A percentile compares a stretch with the other conserved stretches of the same genome.
These are phyloP conservation scores for Lippia alba DNA, from an alignment of 305 asterid species.

Conservation along the genomic window DNA sequence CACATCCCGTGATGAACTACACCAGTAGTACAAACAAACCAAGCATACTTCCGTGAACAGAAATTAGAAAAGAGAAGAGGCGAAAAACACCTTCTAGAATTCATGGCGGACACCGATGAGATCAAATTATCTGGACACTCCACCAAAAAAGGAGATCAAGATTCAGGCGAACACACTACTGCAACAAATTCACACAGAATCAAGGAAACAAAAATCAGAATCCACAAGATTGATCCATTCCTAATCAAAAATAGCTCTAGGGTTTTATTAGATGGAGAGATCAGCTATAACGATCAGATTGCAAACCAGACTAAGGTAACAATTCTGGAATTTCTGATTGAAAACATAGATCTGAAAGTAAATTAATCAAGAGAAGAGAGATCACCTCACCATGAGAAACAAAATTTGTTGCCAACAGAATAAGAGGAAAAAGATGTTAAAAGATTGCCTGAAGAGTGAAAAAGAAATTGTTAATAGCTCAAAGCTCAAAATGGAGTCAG, in stretches of 20 bases:
- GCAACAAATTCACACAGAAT: conserved; percentile 20
- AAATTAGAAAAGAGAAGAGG: neutral
- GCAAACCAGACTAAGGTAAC: neutral
- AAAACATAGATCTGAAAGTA: conserved; percentile 30
- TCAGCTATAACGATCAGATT: conserved; percentile 25
- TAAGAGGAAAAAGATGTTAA: neutral
- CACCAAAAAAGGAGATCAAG: conserved; percentile 24
- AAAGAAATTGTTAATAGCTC: neutral
- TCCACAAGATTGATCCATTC: conserved; percentile 4
- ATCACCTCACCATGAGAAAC: conserved; percentile 35
- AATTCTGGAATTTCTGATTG: conserved; percentile 18
- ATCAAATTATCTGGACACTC: conserved; percentile 21
- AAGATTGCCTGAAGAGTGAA: neutral
- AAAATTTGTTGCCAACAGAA: conserved; percentile 6
- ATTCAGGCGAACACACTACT: conserved; percentile 31
- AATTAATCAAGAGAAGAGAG: conserved; percentile 19
- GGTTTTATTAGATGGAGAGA: conserved; percentile 25
- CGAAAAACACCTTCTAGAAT: conserved; percentile 51
- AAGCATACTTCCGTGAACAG: neutral
- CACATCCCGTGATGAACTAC: neutral
- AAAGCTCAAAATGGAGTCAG: too few species aligned
- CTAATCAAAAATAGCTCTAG: conserved; percentile 17
- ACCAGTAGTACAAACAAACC: neutral
- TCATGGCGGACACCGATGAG: conserved; percentile 40
- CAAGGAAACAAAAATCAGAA: neutral